Percentiles rank a stretch among this genome's conserved stretches.
Conservation (phyloP, 495 filamentous ascomycete species). For the Penicillium silybi region DNA sequence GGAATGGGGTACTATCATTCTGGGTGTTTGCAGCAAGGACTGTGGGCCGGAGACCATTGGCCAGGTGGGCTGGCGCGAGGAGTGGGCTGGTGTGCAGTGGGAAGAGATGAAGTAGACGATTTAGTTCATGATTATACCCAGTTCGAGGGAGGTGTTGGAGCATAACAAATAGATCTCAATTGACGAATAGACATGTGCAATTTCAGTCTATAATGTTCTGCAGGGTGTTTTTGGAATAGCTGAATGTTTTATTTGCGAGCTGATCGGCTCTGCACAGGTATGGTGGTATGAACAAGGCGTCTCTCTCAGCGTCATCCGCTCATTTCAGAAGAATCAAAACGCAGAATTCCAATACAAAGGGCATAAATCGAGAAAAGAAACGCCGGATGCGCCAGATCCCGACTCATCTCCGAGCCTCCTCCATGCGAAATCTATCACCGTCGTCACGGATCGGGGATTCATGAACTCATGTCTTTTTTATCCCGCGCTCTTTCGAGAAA, state of each 20-base stretch:
- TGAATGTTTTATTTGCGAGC: background rate
- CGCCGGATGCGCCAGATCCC: slow-evolving; percentile 32
- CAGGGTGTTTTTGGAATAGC: background rate
- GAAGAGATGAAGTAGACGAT: slow-evolving; percentile 59
- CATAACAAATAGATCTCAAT: background rate
- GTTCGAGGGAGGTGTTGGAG: background rate
- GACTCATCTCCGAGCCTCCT: slow-evolving; percentile 30
- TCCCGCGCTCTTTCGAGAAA: slow-evolving; percentile 6
- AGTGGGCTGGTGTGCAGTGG: slow-evolving; percentile 98
- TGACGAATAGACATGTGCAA: background rate
- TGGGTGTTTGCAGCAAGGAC: slow-evolving; percentile 76
- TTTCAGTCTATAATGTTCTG: background rate
- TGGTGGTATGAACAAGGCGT: slow-evolving; percentile 19
- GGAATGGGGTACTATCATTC: slow-evolving; percentile 96
- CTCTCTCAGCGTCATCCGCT: slow-evolving; percentile 17
- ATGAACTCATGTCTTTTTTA: slow-evolving; percentile 31
- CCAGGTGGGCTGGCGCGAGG: slow-evolving; percentile 71
- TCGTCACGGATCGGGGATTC: slow-evolving; percentile 28
- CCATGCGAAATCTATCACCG: slow-evolving; percentile 32
- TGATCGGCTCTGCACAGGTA: background rate
- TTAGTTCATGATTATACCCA: background rate
- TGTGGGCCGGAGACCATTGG: slow-evolving; percentile 55
- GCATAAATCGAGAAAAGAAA: slow-evolving; percentile 17
- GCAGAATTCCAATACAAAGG: slow-evolving; percentile 23
- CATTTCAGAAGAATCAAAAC: slow-evolving; percentile 17